Conservation (phyloP, 129 eudicot genomes). For the Calendula officinalis region DNA sequence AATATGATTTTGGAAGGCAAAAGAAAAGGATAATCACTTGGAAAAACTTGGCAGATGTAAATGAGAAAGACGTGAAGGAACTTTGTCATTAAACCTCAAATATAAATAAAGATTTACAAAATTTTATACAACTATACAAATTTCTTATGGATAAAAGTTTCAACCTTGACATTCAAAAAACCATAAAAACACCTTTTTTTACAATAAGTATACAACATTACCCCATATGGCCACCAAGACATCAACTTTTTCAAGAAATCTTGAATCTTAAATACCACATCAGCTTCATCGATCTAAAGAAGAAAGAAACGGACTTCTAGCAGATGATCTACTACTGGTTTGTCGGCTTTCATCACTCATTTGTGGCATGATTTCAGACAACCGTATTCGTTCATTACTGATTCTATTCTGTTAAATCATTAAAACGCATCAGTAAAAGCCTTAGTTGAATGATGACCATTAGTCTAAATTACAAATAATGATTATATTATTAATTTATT, state of each 20-base stretch:
- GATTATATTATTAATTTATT: background rate
- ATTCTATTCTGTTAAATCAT: slow-evolving; percentile 57
- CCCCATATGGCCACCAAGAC: background rate
- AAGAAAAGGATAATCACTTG: no score
- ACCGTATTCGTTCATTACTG: slow-evolving; percentile 53
- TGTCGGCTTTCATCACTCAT: slow-evolving; percentile 41
- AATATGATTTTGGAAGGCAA: no score
- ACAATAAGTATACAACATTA: slow-evolving; percentile 23
- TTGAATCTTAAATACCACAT: slow-evolving; percentile 3
- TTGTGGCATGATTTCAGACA: slow-evolving; percentile 65
- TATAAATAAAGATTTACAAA: no score
- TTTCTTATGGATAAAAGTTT: background rate
- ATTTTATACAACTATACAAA: background rate
- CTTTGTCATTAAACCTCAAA: no score
- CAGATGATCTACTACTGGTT: slow-evolving; percentile 31
- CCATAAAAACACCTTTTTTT: background rate
- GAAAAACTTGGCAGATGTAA: no score
- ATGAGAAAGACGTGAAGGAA: no score
- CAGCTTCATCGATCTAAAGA: slow-evolving; percentile 56
- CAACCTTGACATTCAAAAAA: background rate
- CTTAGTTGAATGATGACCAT: background rate
- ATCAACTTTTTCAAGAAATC: slow-evolving; percentile 11
- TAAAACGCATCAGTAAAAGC: slow-evolving; percentile 15
- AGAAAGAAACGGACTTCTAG: slow-evolving; percentile 56
- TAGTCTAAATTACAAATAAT: background rate